Evolutionary conservation across 1,284 basidiomycete species (phyloP), one percentile per base, ranked within the genome.

Genomic region (Pseudozyma pruni): DNA sequence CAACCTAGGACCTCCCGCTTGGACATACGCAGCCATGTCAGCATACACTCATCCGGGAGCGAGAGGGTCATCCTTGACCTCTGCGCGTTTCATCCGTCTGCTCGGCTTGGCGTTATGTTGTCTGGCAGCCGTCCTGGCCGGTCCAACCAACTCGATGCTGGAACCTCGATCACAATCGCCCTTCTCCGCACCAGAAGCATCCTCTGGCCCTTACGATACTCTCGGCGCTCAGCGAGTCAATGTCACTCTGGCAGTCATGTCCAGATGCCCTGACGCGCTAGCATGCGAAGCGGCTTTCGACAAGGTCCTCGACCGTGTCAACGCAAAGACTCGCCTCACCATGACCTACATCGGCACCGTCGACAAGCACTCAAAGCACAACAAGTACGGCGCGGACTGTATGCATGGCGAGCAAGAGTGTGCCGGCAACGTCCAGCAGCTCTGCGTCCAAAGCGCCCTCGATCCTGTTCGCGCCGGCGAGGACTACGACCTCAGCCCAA

Each of bases 331-430:
- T 31, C 46, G 51, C 17, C 60, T 78, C 29, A 58, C 62, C 37
- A 60, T 72, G 57, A 52, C 33, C 33, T 78, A 74, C 51, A 72
- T 78, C 38, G 74, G 57, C 38, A 53, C 48, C 19, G 22, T 53
- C 22, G 61, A 70, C 40, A 22, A 51, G 16, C 29, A 52, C 32
- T 29, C 45, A 17, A 50, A 45, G 27, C 42, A 68, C 14, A 20
- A 37, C 34, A 49, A 35, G 33, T 68, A 63, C 39, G 73, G 73
- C 31, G 69, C 52, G 1, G 41, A 38, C 2, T 78, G 75, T 50
- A 72, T 55, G 58, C 74, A 78, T 31, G 75, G 75, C 35, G 59
- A 66, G 6, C 48, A 52, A 16, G 75, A 78, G 44, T 78, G 75
- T 35, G 58, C 49, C 20, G 75, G 71, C 27, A 74, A 78, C 44